Conservation (phyloP, 1,284 basidiomycete genomes). For the Veloboletus limbatus region DNA sequence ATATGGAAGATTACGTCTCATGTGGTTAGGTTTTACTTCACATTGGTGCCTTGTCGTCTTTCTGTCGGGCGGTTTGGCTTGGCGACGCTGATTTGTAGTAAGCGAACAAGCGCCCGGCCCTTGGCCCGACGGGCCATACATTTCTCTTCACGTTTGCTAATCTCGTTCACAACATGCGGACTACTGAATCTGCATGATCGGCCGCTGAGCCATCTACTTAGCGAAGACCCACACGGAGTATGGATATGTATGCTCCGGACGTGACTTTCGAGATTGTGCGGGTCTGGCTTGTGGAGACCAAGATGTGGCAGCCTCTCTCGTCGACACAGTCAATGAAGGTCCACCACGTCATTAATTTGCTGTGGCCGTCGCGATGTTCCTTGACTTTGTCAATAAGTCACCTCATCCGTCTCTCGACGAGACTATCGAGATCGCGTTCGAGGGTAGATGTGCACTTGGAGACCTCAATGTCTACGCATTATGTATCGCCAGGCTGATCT, state of each 20-base stretch:
- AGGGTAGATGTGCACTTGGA: background rate
- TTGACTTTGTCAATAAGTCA: background rate
- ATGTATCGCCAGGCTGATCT: background rate
- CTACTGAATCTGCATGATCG: background rate
- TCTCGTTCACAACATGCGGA: background rate
- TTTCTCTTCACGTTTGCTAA: too few relatives aligned
- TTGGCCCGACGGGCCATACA: too few relatives aligned
- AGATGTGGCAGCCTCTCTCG: background rate
- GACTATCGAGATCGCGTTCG: background rate
- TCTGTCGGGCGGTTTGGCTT: background rate
- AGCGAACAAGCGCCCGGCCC: too few relatives aligned
- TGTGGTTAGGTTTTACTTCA: background rate
- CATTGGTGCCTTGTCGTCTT: background rate
- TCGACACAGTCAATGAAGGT: background rate
- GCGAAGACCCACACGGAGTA: background rate
- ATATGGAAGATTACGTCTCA: conserved; percentile 14
- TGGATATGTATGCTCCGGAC: background rate
- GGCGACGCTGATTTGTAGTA: too few relatives aligned
- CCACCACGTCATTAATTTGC: too few relatives aligned
- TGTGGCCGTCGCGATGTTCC: background rate
- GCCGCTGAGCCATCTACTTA: background rate
- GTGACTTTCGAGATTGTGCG: background rate
- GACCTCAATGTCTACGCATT: conserved; percentile 16
- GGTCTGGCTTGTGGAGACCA: background rate
- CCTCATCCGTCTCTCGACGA: background rate